Base-by-base conservation (phyloP, 495 filamentous ascomycete genomes). In the Aspergillus mulundensis region DNA sequence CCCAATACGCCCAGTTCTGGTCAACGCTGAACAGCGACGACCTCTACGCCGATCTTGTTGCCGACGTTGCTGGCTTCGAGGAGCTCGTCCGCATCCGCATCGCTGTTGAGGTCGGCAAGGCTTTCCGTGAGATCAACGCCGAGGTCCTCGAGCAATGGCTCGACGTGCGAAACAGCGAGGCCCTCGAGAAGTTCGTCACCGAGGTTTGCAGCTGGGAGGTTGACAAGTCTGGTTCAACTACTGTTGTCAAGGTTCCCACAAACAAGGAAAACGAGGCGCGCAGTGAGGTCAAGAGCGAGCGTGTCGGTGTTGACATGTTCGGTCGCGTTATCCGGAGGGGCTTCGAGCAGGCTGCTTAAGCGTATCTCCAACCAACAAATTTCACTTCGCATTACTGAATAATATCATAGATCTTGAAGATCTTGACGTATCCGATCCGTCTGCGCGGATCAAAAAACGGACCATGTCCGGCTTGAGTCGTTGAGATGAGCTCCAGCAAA, bases 261-360 rank as follows among this genome's bases (percentile, higher is more conserved):
- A 99, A 97, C 72, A 88, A 94, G 72, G 95, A 99, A 80, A 99
- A 99, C 72, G 92, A 97, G 83, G 95, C 90, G 25, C 92, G 94
- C 81, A 93, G 92, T 64, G 90, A 90, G 40, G 89, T 97, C 63
- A 91, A 96, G 67, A 84, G 93, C 71, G 95, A 99, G 80, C 90
- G 91, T 59, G 95, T 99, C 36, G 76, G 69, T 23, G 59, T 77
- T 19, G 76, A 79, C 45, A 88, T 89, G 77, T 91, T 99, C 56
- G 93, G 95, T 52, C 91, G 84, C 77, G 85, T 97, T 56, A 84
- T 97, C 65, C 82, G 87, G 63, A 78, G 94, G 59, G 87, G 88
- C 18, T 97, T 92, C 77, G 94, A 98, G 78, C 91, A 95, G 70
- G 85, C 89, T 53, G 87, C 87, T 56, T 91, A 52, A 46, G 43